A percentile compares a stretch with the other conserved stretches of the same genome.
Evolutionary conservation across 371 early-diverging fungal genomes (phyloP).

Genomic region (Circinella minor): DNA sequence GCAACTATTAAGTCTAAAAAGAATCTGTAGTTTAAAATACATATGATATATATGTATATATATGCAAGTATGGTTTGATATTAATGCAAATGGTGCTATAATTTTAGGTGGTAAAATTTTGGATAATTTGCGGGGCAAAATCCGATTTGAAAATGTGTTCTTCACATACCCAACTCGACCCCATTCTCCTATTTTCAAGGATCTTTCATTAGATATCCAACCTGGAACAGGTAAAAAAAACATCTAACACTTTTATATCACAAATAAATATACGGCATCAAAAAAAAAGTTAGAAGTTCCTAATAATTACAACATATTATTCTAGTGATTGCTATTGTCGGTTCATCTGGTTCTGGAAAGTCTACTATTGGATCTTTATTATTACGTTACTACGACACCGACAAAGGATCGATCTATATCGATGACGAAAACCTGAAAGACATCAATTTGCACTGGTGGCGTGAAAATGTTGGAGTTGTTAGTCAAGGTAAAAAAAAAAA

Average conservation of each 20-base stretch:
- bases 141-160: constrained; percentile 67
- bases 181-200: constrained; percentile 63
- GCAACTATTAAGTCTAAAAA: neutral
- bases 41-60: no score
- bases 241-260: no score
- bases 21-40: no score
- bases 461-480: constrained; percentile 65
- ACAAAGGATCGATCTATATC: constrained; percentile 52
- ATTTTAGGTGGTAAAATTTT: constrained; percentile 44
- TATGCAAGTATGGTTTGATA: no score
- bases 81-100: neutral
- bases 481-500: no score
- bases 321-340: constrained; percentile 59
- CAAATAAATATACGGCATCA: no score
- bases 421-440: constrained; percentile 64
- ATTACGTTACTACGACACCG: constrained; percentile 75
- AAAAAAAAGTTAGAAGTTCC: neutral
- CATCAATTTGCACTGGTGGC: constrained; percentile 57
- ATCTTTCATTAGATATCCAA: constrained; percentile 67
- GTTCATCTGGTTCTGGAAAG: constrained; percentile 78
- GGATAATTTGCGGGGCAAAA: constrained; percentile 50
- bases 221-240: constrained; percentile 57
- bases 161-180: constrained; percentile 78
- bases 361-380: constrained; percentile 72
- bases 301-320: neutral